phyloP scores from a whole-genome alignment of 2,329 filamentous ascomycete species.

The Arthroderma sp. region DNA sequence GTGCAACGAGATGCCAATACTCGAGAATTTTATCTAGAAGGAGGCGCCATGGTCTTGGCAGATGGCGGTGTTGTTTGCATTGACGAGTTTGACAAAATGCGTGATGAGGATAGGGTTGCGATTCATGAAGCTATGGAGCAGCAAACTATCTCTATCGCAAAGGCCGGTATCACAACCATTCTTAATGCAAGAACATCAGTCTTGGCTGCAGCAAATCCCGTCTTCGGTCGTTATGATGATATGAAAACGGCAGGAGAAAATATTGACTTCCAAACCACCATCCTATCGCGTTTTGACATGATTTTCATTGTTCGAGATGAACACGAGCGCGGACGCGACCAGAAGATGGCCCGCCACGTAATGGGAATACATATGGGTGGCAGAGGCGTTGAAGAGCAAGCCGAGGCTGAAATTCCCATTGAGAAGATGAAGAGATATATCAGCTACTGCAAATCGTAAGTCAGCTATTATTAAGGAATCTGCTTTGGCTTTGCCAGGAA shows the following conservation, averaged over 20 bases:
- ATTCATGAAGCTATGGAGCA: slow-evolving; percentile 99
- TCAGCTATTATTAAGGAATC: neutral
- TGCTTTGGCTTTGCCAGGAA: too few species aligned
- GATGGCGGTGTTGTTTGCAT: slow-evolving; percentile 97
- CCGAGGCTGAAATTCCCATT: slow-evolving; percentile 77
- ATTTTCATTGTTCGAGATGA: slow-evolving; percentile 98
- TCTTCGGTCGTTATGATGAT: slow-evolving; percentile 96
- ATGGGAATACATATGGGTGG: slow-evolving; percentile 96
- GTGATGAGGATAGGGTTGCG: slow-evolving; percentile 91
- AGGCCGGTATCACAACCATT: slow-evolving; percentile 96
- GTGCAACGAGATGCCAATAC: slow-evolving; percentile 88
- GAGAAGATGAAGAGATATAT: slow-evolving; percentile 98
- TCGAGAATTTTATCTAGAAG: slow-evolving; percentile 93
- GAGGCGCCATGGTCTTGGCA: slow-evolving; percentile 94
- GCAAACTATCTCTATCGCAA: slow-evolving; percentile 97
- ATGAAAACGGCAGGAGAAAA: slow-evolving; percentile 96
- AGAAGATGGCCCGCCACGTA: slow-evolving; percentile 89
- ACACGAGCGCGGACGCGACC: slow-evolving; percentile 77
- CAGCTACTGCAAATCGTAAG: slow-evolving; percentile 88
- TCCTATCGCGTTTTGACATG: slow-evolving; percentile 97
- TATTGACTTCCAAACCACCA: slow-evolving; percentile 98
- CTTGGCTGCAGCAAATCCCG: slow-evolving; percentile 87
- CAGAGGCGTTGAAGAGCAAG: slow-evolving; percentile 64
- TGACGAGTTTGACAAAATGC: slow-evolving; percentile 99
- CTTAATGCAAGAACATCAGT: slow-evolving; percentile 93